phyloP scores from a whole-genome alignment of 129 eudicot species.

The Flaveria trinervia region DNA sequence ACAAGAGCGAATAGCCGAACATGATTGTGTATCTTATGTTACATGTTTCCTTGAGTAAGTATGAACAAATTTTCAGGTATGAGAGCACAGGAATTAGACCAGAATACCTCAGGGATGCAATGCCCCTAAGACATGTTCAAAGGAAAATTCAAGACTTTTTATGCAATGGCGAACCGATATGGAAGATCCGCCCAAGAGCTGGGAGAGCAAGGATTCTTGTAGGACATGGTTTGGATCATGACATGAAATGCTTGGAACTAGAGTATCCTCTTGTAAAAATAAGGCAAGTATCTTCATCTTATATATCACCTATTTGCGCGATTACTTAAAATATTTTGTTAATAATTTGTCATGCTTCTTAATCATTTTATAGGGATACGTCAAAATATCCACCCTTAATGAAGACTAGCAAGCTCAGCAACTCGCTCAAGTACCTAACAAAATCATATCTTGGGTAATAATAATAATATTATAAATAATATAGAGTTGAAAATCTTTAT shows the following conservation, averaged over 20 bases:
- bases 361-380: constrained; percentile 64
- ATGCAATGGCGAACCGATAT: constrained; percentile 86
- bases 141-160: constrained; percentile 86
- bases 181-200: constrained; percentile 91
- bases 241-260: constrained; percentile 70
- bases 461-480: constrained; percentile 6
- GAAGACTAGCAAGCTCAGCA: constrained; percentile 99
- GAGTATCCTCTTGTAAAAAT: constrained; percentile 66
- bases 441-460: constrained; percentile 89
- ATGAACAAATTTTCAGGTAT: constrained; percentile 38
- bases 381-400: constrained; percentile 94
- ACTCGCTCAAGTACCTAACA: constrained; percentile 92
- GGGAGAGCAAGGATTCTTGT: constrained; percentile 80
- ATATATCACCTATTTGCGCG: background rate
- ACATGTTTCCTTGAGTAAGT: constrained; percentile 1
- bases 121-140: constrained; percentile 73
- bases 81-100: constrained; percentile 87
- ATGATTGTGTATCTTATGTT: no score
- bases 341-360: background rate
- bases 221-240: constrained; percentile 90
- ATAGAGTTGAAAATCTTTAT: background rate
- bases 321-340: background rate
- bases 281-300: constrained; percentile 49
- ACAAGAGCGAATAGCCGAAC: background rate
- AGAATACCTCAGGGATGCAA: constrained; percentile 79